Base-by-base conservation (phyloP, 805 yeast genomes). In the Barnettozyma pratensis region DNA sequence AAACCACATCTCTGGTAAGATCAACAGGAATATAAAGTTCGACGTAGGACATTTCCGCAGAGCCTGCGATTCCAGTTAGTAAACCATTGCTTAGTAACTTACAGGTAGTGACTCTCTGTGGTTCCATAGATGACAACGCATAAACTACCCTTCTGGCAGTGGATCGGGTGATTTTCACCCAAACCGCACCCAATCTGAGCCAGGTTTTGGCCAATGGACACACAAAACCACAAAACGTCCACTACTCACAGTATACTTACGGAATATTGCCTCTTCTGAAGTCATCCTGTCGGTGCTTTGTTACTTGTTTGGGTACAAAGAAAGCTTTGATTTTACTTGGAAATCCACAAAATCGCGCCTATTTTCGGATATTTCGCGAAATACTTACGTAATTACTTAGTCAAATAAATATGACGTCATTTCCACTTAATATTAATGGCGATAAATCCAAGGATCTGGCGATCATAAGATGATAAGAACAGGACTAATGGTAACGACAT, bases 21-120 rank as follows among this genome's bases (percentile, higher is more conserved):
- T 94, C 99, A 29, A 87, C 82, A 7, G 98, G 92, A 51, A 94
- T 81, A 66, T 88, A 92, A 57, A 94, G 74, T 72, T 94, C 97
- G 46, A 92, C 86, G 59, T 91, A 78, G 43, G 96, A 81, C 98
- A 94, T 95, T 62, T 87, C 96, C 84, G 98, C 98, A 49, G 98
- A 91, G 75, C 97, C 65, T 62, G 28, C 4, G 25, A 27, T 10
- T 4, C 4, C 7, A 3, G 44, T 45, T 41, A 39, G 44, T 39
- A 12, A n/a, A 31, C 35, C 31, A 9, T 12, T 12, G 44, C 52
- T 52, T 52, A 57, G 50, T 50, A 42, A 25, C 4, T 19, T 19
- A 19, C 19, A 19, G 19, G 19, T 19, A 19, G 28, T 7, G 31
- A 3, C 41, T 38, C 30, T 9, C 41, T 38, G 28, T 25, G 41